phyloP scores from a whole-genome alignment of 2,329 filamentous ascomycete genomes.

The Cercospora zeae-maydis region DNA sequence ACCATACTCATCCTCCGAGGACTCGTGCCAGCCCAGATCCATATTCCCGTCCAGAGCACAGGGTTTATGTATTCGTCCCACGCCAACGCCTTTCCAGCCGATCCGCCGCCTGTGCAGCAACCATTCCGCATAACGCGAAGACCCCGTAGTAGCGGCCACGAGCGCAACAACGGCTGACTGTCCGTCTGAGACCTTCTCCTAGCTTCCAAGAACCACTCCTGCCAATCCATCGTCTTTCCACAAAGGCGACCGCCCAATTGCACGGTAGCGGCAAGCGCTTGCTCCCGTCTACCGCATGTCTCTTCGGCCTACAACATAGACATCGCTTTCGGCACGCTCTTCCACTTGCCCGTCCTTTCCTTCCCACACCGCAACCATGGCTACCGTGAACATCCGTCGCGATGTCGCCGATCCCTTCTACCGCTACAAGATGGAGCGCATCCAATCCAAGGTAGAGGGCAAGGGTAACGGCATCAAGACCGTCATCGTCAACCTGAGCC shows the following conservation, averaged over 20 bases:
- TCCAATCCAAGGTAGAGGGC: slow-evolving; percentile 99
- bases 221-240: slow-evolving; percentile 13
- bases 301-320: slow-evolving; percentile 40
- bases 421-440: slow-evolving; percentile 99
- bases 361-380: slow-evolving; percentile 66
- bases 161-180: slow-evolving; percentile 83
- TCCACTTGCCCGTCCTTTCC: slow-evolving; percentile 16
- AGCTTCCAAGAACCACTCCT: slow-evolving; percentile 13
- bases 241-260: slow-evolving; percentile 21
- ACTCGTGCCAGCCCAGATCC: slow-evolving; percentile 18
- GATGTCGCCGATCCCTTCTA: slow-evolving; percentile 99
- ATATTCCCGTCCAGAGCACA: slow-evolving; percentile 27
- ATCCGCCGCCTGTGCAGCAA: slow-evolving; percentile 82
- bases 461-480: slow-evolving; percentile 99
- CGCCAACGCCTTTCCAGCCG: slow-evolving; percentile 90
- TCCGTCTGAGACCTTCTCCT: slow-evolving; percentile 19
- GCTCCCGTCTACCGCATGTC: slow-evolving; percentile 54
- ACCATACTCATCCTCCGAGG: slow-evolving; percentile 22
- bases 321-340: slow-evolving; percentile 8
- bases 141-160: slow-evolving; percentile 77
- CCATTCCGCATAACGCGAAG: slow-evolving; percentile 94
- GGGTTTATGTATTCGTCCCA: slow-evolving; percentile 99
- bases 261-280: slow-evolving; percentile 31
- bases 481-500: slow-evolving; percentile 94
- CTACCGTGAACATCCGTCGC: slow-evolving; percentile 96